Conservation (phyloP, 805 yeast genomes). For the Kazachstania taianensis region DNA sequence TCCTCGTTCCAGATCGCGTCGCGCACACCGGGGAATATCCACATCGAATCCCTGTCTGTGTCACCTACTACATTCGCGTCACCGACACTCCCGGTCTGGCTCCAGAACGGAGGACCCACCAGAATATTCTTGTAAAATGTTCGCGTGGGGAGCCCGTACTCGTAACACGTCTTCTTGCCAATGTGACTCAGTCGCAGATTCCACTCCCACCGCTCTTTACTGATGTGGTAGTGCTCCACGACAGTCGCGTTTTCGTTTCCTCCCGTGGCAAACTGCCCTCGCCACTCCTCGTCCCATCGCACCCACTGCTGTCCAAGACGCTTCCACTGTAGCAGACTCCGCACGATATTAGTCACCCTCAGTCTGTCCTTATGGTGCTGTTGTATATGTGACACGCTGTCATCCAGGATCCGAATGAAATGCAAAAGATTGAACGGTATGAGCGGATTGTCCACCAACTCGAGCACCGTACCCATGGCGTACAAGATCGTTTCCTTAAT, state of each 20-base stretch:
- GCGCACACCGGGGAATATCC: constrained; percentile 65
- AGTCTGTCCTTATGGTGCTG: constrained; percentile 15
- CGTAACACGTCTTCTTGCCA: constrained; percentile 40
- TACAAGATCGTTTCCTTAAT: constrained; percentile 50
- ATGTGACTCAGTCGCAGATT: constrained; percentile 49
- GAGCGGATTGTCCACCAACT: constrained; percentile 61
- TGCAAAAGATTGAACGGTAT: constrained; percentile 53
- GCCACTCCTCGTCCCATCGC: constrained; percentile 55
- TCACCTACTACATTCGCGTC: constrained; percentile 28
- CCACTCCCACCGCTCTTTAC: constrained; percentile 67
- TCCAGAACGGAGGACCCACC: constrained; percentile 54
- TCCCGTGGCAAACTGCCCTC: no score
- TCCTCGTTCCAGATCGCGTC: constrained; percentile 49
- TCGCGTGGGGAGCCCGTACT: constrained; percentile 38
- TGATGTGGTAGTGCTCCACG: constrained; percentile 55
- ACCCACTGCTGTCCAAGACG: constrained; percentile 37
- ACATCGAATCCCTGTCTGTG: constrained; percentile 12
- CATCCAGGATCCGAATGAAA: constrained; percentile 35
- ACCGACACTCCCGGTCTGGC: constrained; percentile 38
- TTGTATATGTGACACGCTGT: constrained; percentile 37
- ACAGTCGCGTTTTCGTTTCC: constrained; percentile 20
- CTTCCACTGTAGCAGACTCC: constrained; percentile 33
- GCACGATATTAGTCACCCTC: constrained; percentile 23
- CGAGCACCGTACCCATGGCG: constrained; percentile 40
- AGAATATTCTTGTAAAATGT: constrained; percentile 59